These are phyloP conservation scores for Bacterosira constricta DNA, from an alignment of 108 stramenopile species.

Conservation along the genomic window DNA sequence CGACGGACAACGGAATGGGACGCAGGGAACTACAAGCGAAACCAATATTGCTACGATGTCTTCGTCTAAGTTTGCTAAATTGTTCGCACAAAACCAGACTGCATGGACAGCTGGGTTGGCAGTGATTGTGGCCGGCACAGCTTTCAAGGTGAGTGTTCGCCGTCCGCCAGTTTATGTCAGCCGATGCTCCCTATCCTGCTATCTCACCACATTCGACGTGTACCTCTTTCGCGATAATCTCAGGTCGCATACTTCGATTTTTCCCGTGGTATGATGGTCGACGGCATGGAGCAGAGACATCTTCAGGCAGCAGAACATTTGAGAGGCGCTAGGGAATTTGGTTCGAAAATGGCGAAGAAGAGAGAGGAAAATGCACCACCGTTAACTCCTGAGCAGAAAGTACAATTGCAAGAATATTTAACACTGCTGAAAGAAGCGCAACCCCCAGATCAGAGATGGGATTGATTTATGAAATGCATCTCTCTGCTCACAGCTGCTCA, in stretches of 20 bases:
- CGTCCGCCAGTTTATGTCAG: no score
- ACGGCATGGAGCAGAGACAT: constrained; percentile 58
- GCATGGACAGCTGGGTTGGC: constrained; percentile 39
- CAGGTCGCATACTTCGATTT: constrained; percentile 63
- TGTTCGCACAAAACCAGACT: constrained; percentile 20
- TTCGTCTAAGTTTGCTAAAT: constrained; percentile 24
- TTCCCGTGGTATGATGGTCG: constrained; percentile 59
- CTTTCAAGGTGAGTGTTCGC: constrained; percentile 49
- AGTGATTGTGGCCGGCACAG: constrained; percentile 51
- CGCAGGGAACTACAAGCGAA: no score
- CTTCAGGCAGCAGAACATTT: constrained; percentile 64
- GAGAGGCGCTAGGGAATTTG: constrained; percentile 62
- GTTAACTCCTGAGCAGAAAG: constrained; percentile 60
- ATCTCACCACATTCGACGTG: no score
- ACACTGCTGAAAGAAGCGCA: constrained; percentile 62
- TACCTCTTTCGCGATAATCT: background rate
- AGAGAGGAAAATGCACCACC: constrained; percentile 59
- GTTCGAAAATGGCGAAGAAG: constrained; percentile 52
- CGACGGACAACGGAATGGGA: no score
- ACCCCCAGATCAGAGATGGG: no score
- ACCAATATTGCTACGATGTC: no score
- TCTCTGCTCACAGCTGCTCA: no score
- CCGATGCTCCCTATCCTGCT: no score
- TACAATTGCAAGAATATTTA: constrained; percentile 68
- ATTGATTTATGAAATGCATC: no score